Evolutionary conservation across 2,329 filamentous ascomycete species (phyloP), one percentile per base, ranked within the genome.

Genomic region (Claviceps monticola): DNA sequence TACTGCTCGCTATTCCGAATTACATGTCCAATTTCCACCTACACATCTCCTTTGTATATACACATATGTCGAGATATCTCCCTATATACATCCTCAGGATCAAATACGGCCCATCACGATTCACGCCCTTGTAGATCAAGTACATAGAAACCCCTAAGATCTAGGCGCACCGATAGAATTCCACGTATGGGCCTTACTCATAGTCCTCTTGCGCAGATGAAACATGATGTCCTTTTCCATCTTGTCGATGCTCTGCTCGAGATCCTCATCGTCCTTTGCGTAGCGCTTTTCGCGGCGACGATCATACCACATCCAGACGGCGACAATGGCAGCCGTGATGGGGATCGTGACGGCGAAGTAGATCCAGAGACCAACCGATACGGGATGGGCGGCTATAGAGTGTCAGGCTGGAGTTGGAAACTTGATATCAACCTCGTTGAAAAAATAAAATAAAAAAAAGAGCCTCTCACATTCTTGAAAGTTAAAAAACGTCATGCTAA

Each of bases 401-500:
- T 43, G 17, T 19, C 16, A 21, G 21, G 41, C 19, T 21, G 1
- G 17, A 4, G 9, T 19, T 58, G 49, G 58, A 52, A 36, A 34
- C 3, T 17, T 1, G 26, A 29, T 17, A 16, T 19, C 29, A 11
- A 34, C 29, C 9, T 34, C 3, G 11, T 34, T 8, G 2, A 45
- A 45, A 14, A 23, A 17, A n/a, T n/a, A n/a, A 36, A 16, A 39
- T 36, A 17, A 9, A 6, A 6, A 5, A 8, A 41, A 11, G 14
- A 7, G 4, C 9, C 3, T 3, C 64, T 55, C 61, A 71, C 72
- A 66, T 41, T 68, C 65, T 56, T 74, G 73, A 57, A 82, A 83
- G 64, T 83, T 74, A 67, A 83, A 83, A 61, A 83, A 83, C 0
- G 78, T 78, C 78, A 82, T 83, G 68, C 74, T 76, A 58, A 83